These are phyloP conservation scores for Bonia amplexicaulis DNA, from an alignment of 176 grass and related monocot genomes.

Conservation along the genomic window DNA sequence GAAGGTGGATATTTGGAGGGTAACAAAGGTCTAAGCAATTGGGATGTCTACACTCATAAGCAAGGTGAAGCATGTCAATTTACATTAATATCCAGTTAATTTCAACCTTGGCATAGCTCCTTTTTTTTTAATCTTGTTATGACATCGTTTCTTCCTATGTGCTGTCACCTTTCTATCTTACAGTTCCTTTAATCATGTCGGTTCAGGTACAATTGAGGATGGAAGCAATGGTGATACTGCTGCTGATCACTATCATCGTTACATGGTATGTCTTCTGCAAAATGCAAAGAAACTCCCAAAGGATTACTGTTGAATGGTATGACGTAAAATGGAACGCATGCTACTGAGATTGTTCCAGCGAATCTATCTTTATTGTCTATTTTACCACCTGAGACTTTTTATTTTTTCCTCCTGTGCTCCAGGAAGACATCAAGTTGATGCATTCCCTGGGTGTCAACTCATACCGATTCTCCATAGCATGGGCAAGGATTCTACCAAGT, in stretches of 20 bases:
- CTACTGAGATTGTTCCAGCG: background rate
- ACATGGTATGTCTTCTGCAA: constrained; percentile 24
- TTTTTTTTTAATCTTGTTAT: background rate
- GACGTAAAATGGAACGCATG: background rate
- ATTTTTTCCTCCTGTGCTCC: background rate
- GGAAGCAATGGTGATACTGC: constrained; percentile 49
- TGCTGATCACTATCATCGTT: constrained; percentile 68
- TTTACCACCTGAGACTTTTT: background rate
- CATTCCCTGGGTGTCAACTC: constrained; percentile 49
- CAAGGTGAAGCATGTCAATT: constrained; percentile 4
- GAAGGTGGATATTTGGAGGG: constrained; percentile 72
- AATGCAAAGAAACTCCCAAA: background rate
- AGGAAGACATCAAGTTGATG: constrained; percentile 66
- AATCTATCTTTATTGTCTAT: background rate
- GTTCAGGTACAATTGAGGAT: constrained; percentile 47
- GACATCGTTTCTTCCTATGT: background rate
- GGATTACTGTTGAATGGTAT: background rate
- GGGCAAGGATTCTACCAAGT: constrained; percentile 70
- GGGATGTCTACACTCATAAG: constrained; percentile 60
- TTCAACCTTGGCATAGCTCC: background rate
- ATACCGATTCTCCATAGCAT: constrained; percentile 77
- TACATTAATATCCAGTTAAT: background rate
- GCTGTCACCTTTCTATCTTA: no score
- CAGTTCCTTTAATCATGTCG: background rate
- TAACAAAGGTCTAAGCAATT: constrained; percentile 68